A percentile compares a stretch with the other conserved stretches of the same genome.
These are phyloP conservation scores for Lecanicillium sp. DNA, from an alignment of 2,329 filamentous ascomycete species.

Conservation along the genomic window DNA sequence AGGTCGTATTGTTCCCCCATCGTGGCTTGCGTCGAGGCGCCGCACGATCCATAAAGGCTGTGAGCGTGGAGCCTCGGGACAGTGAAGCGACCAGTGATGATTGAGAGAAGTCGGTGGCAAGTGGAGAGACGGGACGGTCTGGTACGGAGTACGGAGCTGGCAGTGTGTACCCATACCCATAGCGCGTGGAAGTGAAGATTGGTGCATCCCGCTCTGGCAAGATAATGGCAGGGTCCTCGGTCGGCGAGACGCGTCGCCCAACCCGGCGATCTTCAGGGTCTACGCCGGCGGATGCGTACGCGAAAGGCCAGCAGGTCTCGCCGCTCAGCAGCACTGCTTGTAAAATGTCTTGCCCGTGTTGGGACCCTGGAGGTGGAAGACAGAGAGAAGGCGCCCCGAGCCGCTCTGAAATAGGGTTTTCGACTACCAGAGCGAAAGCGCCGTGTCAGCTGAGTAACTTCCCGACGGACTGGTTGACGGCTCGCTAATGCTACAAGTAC, in stretches of 20 bases:
- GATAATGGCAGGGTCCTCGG: background rate
- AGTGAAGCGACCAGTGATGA: background rate
- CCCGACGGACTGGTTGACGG: background rate
- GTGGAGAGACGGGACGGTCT: slow-evolving; percentile 3
- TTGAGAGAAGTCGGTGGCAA: background rate
- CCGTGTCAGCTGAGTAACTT: background rate
- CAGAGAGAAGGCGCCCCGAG: background rate
- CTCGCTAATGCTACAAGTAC: background rate
- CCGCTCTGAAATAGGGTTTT: background rate
- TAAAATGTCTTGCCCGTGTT: too few species aligned
- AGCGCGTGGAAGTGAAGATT: background rate
- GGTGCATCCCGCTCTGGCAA: background rate
- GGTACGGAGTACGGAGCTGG: background rate
- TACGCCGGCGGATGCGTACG: too few species aligned
- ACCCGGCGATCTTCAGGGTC: slow-evolving; percentile 1
- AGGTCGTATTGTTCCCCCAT: too few species aligned
- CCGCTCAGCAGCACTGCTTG: too few species aligned
- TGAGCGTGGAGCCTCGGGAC: background rate
- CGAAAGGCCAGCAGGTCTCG: too few species aligned
- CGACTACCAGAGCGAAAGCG: too few species aligned
- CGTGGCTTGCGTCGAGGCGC: too few species aligned
- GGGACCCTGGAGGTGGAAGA: too few species aligned
- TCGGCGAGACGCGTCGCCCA: background rate
- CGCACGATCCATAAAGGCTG: background rate
- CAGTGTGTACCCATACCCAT: background rate